Evolutionary conservation across 345 rosid genomes (phyloP), one percentile per base, ranked within the genome.

Genomic region (Laguncularia racemosa): DNA sequence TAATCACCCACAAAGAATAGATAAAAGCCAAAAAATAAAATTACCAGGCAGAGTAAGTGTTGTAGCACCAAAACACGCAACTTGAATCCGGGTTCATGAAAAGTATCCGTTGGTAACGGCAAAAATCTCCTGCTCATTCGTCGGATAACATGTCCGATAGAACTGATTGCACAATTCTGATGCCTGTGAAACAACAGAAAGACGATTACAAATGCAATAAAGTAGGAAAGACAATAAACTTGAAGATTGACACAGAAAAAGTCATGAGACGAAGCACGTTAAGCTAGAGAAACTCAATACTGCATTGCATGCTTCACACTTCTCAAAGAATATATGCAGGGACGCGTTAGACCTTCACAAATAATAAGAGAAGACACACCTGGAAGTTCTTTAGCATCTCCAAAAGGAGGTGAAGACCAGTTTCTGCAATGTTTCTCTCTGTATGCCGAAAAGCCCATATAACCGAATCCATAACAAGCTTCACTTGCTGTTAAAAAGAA

Each of bases 381-480:
- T 90, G 93, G 66, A 90, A 90, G 56, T 95, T 90, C 68, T 85
- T 90, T 73, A 90, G 76, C 92, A 95, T 90, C 79, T 84, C 99
- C 72, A 95, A 67, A 55, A 95, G 68, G 33, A 95, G 88, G 73
- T 82, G 88, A 52, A 95, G 73, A 75, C 97, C 99, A 46, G 99
- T 90, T 78, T 95, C 97, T 26, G 99, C 99, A 21, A 95, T 95
- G 62, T 95, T 95, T 74, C 99, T 78, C 68, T 95, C 99, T 12
- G 97, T 95, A 80, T 95, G 99, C 73, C 99, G 90, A 73, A 95
- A 95, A 63, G 99, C 99, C 99, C 97, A 90, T 64, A 95, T 95
- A 55, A 95, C 90, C 46, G 97, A 88, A 72, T 95, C 99, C 96
- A 90, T 90, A 44, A 95, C 97, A 56, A 95, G 88, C 84, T 88